Base-by-base conservation (phyloP, 2,329 filamentous ascomycete genomes). In the Colletotrichum euphorbiae region DNA sequence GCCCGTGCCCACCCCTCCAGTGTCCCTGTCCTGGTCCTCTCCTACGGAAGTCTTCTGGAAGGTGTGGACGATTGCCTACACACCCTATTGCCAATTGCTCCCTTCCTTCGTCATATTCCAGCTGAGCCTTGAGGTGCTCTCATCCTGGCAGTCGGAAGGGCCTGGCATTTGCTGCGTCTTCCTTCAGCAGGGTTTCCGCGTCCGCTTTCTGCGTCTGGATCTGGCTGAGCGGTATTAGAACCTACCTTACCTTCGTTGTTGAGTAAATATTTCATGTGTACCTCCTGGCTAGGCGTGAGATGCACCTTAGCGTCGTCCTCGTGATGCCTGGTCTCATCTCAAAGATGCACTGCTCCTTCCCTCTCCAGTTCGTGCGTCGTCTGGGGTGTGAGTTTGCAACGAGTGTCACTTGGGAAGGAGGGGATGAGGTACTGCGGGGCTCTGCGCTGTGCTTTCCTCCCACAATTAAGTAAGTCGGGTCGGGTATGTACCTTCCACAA, bases 21-120 rank as follows among this genome's bases (percentile, higher is more conserved):
- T 40, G 43, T 40, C 57, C 24, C 28, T 28, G 7, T 42, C 45
- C 31, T 52, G 15, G 21, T 17, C 43, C 43, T 59, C 59, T 63
- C 64, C 31, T 33, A 55, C 54, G 46, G 65, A 68, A 68, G 48
- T 43, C 45, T 68, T 68, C 65, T 68, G 61, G 65, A 68, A 68
- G 65, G 51, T 46, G 54, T 68, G 65, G 65, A 38, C 48, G 45
- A 50, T 31, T 48, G 15, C 21, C 50, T 33, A 36, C 6, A 48
- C 42, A 51, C 48, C 40, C 50, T 33, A 46, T 17, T n/a, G 15
- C 40, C 50, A 33, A 46, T 17, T n/a, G 15, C 12, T 31, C 31
- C 51, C 51, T 54, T 55, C 56, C 31, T 62, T 62, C 62, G 57
- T 45, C 61, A 11, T 1, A 38, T 38, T 13, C 11, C 11, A 13